Evolutionary conservation across 257 asterid species (phyloP).

Genomic region (Solanum pimpinellifolium): DNA sequence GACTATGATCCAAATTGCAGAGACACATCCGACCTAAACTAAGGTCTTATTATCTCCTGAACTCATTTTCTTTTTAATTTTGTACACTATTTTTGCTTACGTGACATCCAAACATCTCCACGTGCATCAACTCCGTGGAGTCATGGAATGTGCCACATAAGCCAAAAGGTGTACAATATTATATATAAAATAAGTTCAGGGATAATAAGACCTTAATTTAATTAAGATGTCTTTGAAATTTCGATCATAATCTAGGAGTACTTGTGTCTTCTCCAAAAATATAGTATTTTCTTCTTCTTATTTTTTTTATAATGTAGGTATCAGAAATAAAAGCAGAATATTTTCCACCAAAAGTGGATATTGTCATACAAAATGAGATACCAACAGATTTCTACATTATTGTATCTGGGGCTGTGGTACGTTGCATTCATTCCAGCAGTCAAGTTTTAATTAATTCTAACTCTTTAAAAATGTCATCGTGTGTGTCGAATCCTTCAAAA

Average conservation of each 20-base stretch:
- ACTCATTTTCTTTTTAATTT: too few relatives aligned
- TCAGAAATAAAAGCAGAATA: conserved; percentile 93
- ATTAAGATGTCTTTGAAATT: fast-evolving
- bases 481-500: neutral
- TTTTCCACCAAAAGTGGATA: conserved; percentile 89
- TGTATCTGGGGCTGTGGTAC: conserved; percentile 93
- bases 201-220: too few relatives aligned
- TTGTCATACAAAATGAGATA: conserved; percentile 75
- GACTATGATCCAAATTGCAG: too few relatives aligned
- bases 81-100: too few relatives aligned
- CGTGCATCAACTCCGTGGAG: too few relatives aligned
- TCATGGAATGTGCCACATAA: too few relatives aligned
- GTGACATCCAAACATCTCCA: too few relatives aligned
- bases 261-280: neutral
- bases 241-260: too few relatives aligned
- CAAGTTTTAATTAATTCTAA: neutral
- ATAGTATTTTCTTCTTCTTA: neutral
- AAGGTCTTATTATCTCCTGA: too few relatives aligned
- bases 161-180: too few relatives aligned
- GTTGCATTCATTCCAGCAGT: neutral
- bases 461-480: neutral
- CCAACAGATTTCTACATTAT: conserved; percentile 88
- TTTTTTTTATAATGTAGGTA: conserved; percentile 30
- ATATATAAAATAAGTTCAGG: too few relatives aligned
- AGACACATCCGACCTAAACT: too few relatives aligned